These are phyloP conservation scores for Globisporangium acanthophoron DNA, from an alignment of 352 stramenopile genomes.

Conservation along the genomic window DNA sequence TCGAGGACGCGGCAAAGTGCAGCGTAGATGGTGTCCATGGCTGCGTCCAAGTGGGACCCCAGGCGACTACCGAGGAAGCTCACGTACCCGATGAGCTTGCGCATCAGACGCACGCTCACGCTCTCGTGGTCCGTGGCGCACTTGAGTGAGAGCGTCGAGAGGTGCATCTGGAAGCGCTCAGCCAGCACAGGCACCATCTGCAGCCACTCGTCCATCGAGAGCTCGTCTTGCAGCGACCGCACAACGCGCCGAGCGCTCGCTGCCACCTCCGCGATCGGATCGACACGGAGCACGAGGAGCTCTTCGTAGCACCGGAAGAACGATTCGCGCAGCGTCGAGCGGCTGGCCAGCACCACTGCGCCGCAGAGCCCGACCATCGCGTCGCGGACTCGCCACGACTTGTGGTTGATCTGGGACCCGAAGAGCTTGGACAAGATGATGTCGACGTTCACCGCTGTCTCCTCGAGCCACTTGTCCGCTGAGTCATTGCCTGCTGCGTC, in stretches of 20 bases:
- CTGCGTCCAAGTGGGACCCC: slow-evolving; percentile 40
- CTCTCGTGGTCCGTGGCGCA: slow-evolving; percentile 56
- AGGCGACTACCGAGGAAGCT: slow-evolving; percentile 37
- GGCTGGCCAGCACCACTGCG: slow-evolving; percentile 49
- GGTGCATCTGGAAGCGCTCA: slow-evolving; percentile 63
- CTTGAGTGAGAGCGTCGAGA: slow-evolving; percentile 62
- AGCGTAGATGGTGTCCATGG: slow-evolving; percentile 40
- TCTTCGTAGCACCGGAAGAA: slow-evolving; percentile 82
- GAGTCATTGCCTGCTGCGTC: not conserved
- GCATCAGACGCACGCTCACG: slow-evolving; percentile 47
- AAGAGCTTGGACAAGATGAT: slow-evolving; percentile 60
- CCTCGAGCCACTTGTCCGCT: slow-evolving; percentile 43
- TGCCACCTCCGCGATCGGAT: slow-evolving; percentile 36
- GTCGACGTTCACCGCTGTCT: slow-evolving; percentile 58
- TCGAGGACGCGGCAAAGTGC: slow-evolving; percentile 41
- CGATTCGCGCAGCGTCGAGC: slow-evolving; percentile 32
- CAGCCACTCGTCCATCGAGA: slow-evolving; percentile 52
- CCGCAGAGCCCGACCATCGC: slow-evolving; percentile 59
- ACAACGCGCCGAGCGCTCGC: slow-evolving; percentile 14
- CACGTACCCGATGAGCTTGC: slow-evolving; percentile 68
- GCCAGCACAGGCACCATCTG: slow-evolving; percentile 50
- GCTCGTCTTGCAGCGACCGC: slow-evolving; percentile 9
- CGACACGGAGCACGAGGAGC: slow-evolving; percentile 57
- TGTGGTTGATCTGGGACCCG: slow-evolving; percentile 20
- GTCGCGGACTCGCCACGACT: slow-evolving; percentile 58